A percentile compares a stretch with the other conserved stretches of the same genome.
These are phyloP conservation scores for Ochetophila trinervis DNA, from an alignment of 306 rosid genomes.

Conservation along the genomic window DNA sequence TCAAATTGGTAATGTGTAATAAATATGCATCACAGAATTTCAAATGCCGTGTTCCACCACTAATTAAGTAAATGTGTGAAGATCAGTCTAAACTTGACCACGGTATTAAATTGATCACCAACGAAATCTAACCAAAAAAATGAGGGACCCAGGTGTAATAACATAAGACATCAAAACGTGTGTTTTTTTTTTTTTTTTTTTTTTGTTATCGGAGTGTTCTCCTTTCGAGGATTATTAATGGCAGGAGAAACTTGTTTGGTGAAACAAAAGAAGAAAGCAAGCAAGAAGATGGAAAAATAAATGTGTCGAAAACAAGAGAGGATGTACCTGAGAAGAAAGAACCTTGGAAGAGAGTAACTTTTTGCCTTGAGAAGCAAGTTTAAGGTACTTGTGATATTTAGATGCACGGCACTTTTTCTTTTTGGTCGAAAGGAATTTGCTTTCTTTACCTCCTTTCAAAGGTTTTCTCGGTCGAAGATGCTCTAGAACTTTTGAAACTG, in stretches of 20 bases:
- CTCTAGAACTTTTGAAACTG: slow-evolving; percentile 27
- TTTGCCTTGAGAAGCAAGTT: slow-evolving; percentile 36
- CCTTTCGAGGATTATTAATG: neutral
- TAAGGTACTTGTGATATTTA: slow-evolving; percentile 37
- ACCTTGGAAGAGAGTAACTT: slow-evolving; percentile 26
- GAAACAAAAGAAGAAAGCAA: neutral
- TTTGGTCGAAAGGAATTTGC: slow-evolving; percentile 35
- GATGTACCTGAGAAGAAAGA: slow-evolving; percentile 43
- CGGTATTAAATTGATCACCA: neutral
- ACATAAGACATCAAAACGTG: neutral
- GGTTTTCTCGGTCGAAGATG: slow-evolving; percentile 40
- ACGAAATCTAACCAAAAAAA: slow-evolving; percentile 1
- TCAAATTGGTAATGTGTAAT: neutral
- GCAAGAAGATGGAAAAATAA: neutral
- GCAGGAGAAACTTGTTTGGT: slow-evolving; percentile 9
- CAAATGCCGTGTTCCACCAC: neutral
- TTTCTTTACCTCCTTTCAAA: slow-evolving; percentile 34
- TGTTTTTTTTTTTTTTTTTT: neutral
- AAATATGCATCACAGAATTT: neutral
- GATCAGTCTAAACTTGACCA: neutral
- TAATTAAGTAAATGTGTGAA: neutral
- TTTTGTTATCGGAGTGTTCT: neutral
- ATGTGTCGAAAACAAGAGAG: slow-evolving; percentile 4
- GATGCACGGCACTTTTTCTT: slow-evolving; percentile 37
- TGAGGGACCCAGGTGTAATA: slow-evolving; percentile 4